Evolutionary conservation across 495 filamentous ascomycete genomes (phyloP), one percentile per base, ranked within the genome.

Genomic region (Penicillium maclennaniae): DNA sequence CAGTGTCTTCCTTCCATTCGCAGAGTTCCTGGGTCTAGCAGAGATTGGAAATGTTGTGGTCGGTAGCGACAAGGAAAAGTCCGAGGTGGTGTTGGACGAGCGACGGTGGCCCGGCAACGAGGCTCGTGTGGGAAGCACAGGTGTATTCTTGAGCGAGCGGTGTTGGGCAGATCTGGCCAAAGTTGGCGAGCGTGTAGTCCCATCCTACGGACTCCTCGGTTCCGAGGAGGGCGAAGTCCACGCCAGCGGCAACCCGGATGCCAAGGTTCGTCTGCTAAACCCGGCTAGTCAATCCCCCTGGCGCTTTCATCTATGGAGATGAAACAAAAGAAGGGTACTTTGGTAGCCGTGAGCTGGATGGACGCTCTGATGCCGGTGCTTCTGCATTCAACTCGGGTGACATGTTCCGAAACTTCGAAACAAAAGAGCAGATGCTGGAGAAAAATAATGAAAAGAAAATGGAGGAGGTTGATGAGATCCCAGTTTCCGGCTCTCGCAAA

Each of bases 341-440:
- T 60, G 86, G 89, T 38, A 88, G 81, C 67, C 81, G 84, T 47
- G 92, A 95, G 47, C 68, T 91, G 38, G 93, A 98, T 63, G 76
- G 85, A 2, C 85, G 90, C 47, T 97, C 92, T 17, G 92, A 98
- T 27, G 92, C 92, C 6, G 92, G 90, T 4, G 89, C 79, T 1
- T 95, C 89, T 14, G 91, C 91, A 15, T 87, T 95, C 58, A 86
- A 89, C 50, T 87, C 83, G 44, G 92, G 93, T 15, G 92, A 98
- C 65, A 96, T 98, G 92, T 98, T 98, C 81, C 87, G 86, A 55
- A 95, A 96, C 55, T 77, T 97, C n/a, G 92, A 97, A 55, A 96
- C 89, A 4, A 81, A 87, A 47, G 86, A 95, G 67, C 87, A 93
- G 68, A 67, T 97, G 88, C 88, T 92, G 4, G 92, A 97, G 66